phyloP scores from a whole-genome alignment of 2,329 filamentous ascomycete genomes.

The Rhynchosporium graminicola region DNA sequence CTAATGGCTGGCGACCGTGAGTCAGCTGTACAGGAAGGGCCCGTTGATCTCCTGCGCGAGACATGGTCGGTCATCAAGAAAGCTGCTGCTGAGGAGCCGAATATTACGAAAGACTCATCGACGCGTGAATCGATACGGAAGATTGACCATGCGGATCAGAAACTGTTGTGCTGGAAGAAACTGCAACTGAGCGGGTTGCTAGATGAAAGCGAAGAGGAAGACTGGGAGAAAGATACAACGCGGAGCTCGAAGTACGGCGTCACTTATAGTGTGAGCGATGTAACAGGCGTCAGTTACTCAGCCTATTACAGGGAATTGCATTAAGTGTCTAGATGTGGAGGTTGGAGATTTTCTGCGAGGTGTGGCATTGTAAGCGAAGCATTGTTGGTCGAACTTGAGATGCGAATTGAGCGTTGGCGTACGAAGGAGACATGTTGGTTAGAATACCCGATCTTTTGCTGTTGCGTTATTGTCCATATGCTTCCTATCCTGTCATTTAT shows the following conservation, averaged over 20 bases:
- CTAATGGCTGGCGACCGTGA: conserved; percentile 18
- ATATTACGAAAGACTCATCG: conserved; percentile 10
- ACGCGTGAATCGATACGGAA: conserved; percentile 16
- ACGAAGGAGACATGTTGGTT: not conserved
- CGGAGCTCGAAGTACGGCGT: conserved; percentile 16
- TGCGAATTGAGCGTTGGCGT: conserved; percentile 9
- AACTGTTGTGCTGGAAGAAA: conserved; percentile 16
- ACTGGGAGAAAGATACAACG: conserved; percentile 17
- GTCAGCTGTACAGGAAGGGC: conserved; percentile 16
- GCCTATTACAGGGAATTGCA: conserved; percentile 15
- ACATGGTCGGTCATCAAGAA: conserved; percentile 18
- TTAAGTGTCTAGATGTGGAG: not conserved
- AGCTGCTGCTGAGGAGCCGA: conserved; percentile 10
- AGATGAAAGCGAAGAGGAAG: conserved; percentile 17
- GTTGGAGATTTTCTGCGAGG: not conserved
- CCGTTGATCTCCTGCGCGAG: conserved; percentile 14
- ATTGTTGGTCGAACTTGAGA: not conserved
- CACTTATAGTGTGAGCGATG: conserved; percentile 17
- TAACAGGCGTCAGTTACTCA: conserved; percentile 16
- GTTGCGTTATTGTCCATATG: not conserved
- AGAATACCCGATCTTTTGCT: conserved; percentile 9
- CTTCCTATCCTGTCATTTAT: not conserved
- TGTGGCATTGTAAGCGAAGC: not conserved
- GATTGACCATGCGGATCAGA: conserved; percentile 18
- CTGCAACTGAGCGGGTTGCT: conserved; percentile 11